A percentile compares a stretch with the other conserved stretches of the same genome.
Conservation (phyloP, 306 rosid genomes). For the Senna tora region DNA sequence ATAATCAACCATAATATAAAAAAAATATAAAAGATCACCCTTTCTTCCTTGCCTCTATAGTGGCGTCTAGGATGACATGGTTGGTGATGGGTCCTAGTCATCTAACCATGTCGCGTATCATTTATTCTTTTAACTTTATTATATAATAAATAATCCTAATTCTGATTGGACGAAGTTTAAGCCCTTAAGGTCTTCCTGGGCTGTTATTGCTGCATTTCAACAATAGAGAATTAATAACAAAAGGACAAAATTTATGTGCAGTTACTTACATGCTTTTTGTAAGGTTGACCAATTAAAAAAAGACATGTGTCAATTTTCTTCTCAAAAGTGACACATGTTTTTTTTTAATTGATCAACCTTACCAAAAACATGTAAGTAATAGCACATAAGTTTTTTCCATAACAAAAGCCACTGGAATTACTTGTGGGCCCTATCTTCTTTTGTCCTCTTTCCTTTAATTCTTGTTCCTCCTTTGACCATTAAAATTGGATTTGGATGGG, state of each 20-base stretch:
- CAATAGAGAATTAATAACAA: neutral
- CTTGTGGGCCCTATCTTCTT: conserved; percentile 32
- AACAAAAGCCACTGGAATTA: conserved; percentile 28
- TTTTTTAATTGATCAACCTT: no score
- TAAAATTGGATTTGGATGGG: no score
- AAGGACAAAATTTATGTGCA: no score
- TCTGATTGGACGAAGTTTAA: neutral
- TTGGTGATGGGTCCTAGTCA: conserved; percentile 44
- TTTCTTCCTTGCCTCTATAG: conserved; percentile 16
- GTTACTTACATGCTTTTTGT: no score
- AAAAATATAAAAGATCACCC: no score
- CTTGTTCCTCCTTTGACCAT: conserved; percentile 15
- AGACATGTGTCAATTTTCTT: no score
- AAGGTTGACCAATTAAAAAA: no score
- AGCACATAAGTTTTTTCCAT: no score
- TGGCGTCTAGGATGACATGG: conserved; percentile 42
- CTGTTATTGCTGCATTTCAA: conserved; percentile 4
- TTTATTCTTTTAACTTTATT: conserved; percentile 2
- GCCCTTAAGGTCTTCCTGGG: neutral
- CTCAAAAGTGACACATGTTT: no score
- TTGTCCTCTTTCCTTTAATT: conserved; percentile 14
- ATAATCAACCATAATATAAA: no score
- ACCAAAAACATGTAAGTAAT: no score
- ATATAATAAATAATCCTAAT: neutral
- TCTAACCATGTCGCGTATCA: conserved; percentile 23